A percentile compares a stretch with the other conserved stretches of the same genome.
phyloP scores from a whole-genome alignment of 306 rosid genomes.

The Prosopis cineraria region DNA sequence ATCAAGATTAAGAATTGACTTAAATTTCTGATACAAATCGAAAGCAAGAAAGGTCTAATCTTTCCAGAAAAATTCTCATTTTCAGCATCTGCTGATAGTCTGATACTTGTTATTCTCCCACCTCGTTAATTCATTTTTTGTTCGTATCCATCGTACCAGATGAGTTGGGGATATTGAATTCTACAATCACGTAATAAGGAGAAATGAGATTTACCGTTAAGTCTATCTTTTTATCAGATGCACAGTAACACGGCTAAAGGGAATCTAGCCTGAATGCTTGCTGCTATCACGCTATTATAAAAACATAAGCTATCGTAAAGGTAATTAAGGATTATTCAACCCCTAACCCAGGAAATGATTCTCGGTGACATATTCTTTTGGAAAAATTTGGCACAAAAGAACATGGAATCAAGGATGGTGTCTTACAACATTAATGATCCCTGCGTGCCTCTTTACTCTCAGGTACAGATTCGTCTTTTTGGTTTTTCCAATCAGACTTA shows the following conservation, averaged over 20 bases:
- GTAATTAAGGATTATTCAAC: background rate
- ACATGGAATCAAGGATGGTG: background rate
- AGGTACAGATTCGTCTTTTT: background rate
- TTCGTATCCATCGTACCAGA: background rate
- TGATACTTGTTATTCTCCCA: background rate
- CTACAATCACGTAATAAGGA: background rate
- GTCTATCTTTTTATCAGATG: background rate
- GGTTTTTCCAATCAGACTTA: background rate
- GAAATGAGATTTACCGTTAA: background rate
- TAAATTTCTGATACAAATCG: background rate
- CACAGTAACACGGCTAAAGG: background rate
- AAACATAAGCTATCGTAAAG: background rate
- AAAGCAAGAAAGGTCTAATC: background rate
- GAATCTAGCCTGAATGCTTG: background rate
- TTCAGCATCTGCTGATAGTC: too few relatives aligned
- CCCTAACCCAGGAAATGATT: background rate
- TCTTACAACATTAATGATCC: background rate
- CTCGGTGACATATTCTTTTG: background rate
- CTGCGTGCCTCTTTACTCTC: background rate
- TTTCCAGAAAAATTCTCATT: background rate
- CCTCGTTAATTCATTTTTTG: background rate
- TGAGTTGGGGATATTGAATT: background rate
- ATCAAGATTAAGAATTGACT: background rate
- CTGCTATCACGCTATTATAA: background rate
- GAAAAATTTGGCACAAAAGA: background rate